Base-by-base conservation (phyloP, 2,329 filamentous ascomycete genomes). In the Verticillium longisporum region DNA sequence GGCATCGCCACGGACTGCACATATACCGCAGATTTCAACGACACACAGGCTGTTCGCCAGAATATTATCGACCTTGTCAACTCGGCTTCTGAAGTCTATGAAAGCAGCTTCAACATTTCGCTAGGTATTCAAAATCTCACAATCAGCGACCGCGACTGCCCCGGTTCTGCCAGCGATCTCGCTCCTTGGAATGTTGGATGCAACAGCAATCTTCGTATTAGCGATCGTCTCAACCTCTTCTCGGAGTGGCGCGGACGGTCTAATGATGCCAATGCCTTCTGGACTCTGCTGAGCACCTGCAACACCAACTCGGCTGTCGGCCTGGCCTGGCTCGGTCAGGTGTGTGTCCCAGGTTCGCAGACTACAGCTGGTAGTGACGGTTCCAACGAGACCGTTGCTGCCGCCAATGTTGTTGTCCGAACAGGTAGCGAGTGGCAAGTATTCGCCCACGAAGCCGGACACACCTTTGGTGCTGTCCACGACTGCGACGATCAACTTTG, bases 401-500 rank as follows among this genome's bases (percentile, higher is more conserved):
- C 91, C 34, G 88, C 94, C 63, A 98, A 97, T 71, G 91, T 99
- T 1, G 92, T 99, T 26, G 88, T 95, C 32, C 86, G 86, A 65
- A 96, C 92, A 0, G 82, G 84, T 26, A 89, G 86, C 3, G 93
- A 97, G 72, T 98, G 94, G 94, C 92, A 97, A 73, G 90, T 98
- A 62, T 91, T 98, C 74, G 94, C 94, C 34, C 94, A 98, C 72
- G 94, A 98, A 75, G 88, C 88, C 3, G 94, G 93, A 1, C 94
- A 98, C 73, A 98, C 92, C 0, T 98, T 97, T 73, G 94, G 94
- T 55, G 95, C 94, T 5, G 92, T 97, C 10, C 95, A 99, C 74
- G 95, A 99, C 75, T 99, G 95, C 74, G 89, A 86, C 2, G 71
- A 78, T 0, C 64, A 74, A n/a, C 83, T 88, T 2, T 98, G 94